Conservation (phyloP, 345 rosid genomes). For the Gossypium longicalyx region DNA sequence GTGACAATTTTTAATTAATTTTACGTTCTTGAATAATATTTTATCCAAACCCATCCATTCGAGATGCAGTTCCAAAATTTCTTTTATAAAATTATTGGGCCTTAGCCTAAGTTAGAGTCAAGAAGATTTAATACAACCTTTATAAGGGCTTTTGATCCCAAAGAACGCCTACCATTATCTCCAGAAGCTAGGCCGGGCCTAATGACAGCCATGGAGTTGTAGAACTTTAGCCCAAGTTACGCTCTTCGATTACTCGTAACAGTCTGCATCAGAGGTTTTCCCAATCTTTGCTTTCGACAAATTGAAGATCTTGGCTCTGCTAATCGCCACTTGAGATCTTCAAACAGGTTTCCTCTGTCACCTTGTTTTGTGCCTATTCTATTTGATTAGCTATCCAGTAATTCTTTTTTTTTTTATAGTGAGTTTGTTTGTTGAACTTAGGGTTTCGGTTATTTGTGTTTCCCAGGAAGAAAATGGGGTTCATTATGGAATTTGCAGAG, state of each 20-base stretch:
- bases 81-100: neutral
- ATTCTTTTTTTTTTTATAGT: too few species aligned
- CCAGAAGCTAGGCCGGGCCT: neutral
- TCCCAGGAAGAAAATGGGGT: conserved; percentile 45
- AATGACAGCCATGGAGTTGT: neutral
- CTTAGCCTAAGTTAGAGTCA: neutral
- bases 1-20: too few species aligned
- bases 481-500: conserved; percentile 95
- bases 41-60: too few species aligned
- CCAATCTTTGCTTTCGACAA: neutral
- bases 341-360: neutral
- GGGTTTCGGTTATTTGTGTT: neutral
- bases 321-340: neutral
- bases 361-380: neutral
- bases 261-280: neutral
- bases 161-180: neutral
- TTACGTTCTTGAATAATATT: too few species aligned
- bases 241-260: neutral
- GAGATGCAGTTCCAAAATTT: neutral
- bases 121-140: too few species aligned
- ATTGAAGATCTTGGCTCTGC: neutral
- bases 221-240: neutral
- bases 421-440: neutral
- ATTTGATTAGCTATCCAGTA: neutral
- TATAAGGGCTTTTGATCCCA: neutral